These are phyloP conservation scores for Trichoderma sp. DNA, from an alignment of 2,329 filamentous ascomycete species.

Conservation along the genomic window DNA sequence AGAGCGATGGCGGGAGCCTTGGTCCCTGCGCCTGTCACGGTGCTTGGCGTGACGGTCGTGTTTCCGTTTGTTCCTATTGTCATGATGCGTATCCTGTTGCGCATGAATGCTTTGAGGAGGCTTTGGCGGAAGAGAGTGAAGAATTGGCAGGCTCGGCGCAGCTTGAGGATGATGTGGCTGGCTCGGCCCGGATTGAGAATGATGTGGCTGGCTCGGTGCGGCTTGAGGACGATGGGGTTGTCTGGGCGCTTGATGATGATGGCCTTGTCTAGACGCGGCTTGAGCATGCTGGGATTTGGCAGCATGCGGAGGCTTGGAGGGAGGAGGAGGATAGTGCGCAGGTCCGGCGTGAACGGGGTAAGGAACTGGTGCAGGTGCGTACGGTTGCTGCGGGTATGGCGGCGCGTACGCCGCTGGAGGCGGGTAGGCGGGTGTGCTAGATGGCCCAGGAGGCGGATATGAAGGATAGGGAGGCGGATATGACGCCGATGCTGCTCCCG, in stretches of 20 bases:
- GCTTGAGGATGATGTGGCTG: constrained; percentile 23
- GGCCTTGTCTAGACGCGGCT: background rate
- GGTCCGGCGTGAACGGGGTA: constrained; percentile 33
- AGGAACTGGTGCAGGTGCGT: constrained; percentile 32
- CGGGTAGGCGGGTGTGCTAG: constrained; percentile 21
- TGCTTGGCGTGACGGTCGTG: constrained; percentile 40
- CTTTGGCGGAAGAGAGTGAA: constrained; percentile 40
- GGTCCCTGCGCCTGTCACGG: constrained; percentile 38
- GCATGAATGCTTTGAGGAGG: constrained; percentile 37
- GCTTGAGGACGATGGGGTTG: too few relatives aligned
- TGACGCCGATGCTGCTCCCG: constrained; percentile 13
- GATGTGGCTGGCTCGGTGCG: background rate
- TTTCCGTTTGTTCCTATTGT: constrained; percentile 39
- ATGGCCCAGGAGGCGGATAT: constrained; percentile 32
- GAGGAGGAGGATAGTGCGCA: background rate
- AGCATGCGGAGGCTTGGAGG: constrained; percentile 29
- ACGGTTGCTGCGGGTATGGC: constrained; percentile 31
- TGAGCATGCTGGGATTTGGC: constrained; percentile 27
- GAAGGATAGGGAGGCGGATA: constrained; percentile 28
- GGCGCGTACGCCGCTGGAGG: constrained; percentile 27
- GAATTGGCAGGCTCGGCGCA: constrained; percentile 30
- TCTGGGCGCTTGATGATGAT: background rate
- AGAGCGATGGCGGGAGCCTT: constrained; percentile 30
- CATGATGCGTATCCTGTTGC: constrained; percentile 36
- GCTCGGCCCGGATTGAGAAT: constrained; percentile 6